Percentiles rank a stretch among this genome's conserved stretches.
These are phyloP conservation scores for Microcyclosporella mali DNA, from an alignment of 2,329 filamentous ascomycete genomes.

Conservation along the genomic window DNA sequence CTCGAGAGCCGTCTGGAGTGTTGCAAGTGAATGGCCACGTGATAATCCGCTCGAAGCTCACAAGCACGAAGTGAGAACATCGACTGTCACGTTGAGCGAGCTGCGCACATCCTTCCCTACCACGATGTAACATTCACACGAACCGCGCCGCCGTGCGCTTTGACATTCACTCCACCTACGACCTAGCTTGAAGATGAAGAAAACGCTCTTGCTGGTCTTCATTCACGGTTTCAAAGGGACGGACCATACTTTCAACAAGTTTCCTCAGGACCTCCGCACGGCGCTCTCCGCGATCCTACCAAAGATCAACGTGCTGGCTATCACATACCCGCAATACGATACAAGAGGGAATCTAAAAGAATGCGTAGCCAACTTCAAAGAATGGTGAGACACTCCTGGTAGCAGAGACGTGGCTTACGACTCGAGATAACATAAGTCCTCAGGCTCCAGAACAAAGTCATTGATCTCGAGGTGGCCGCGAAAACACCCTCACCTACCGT, in stretches of 20 bases:
- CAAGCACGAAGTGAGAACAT: too few relatives aligned
- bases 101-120: background rate
- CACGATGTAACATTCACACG: conserved; percentile 1
- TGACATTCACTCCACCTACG: background rate
- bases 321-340: conserved; percentile 76
- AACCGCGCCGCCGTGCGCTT: background rate
- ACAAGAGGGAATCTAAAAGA: conserved; percentile 70
- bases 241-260: conserved; percentile 70
- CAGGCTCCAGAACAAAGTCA: conserved; percentile 74
- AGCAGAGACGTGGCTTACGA: too few relatives aligned
- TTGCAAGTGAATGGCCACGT: background rate
- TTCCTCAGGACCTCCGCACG: conserved; percentile 64
- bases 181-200: conserved; percentile 44
- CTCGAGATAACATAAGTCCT: too few relatives aligned
- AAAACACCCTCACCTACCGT: conserved; percentile 77
- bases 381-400: conserved; percentile 50
- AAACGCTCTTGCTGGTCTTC: conserved; percentile 74
- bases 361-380: conserved; percentile 66
- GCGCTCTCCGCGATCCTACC: conserved; percentile 61
- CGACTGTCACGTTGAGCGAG: background rate
- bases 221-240: conserved; percentile 87
- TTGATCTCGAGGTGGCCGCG: conserved; percentile 87
- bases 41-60: background rate
- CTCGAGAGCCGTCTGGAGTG: too few relatives aligned
- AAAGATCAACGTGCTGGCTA: conserved; percentile 58